Conservation (phyloP, 2,329 filamentous ascomycete species). For the Balansia obtecta region DNA sequence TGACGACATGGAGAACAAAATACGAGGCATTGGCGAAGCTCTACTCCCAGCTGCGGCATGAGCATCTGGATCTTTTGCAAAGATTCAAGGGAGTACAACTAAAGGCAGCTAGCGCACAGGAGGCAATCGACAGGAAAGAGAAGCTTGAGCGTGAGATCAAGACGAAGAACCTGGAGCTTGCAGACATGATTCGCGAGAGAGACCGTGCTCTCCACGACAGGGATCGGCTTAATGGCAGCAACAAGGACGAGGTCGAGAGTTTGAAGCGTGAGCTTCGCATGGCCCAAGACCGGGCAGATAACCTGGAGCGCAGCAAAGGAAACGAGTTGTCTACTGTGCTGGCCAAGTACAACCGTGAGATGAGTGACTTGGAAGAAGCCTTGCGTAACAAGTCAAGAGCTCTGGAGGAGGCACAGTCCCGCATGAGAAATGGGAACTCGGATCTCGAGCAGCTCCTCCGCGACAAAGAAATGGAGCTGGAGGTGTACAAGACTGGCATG, state of each 20-base stretch:
- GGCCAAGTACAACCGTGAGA: slow-evolving; percentile 91
- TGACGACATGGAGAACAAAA: slow-evolving; percentile 95
- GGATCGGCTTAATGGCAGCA: slow-evolving; percentile 72
- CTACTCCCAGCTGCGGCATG: slow-evolving; percentile 89
- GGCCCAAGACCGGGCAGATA: slow-evolving; percentile 84
- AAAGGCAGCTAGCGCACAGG: slow-evolving; percentile 92
- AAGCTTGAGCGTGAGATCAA: slow-evolving; percentile 96
- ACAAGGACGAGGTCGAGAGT: slow-evolving; percentile 90
- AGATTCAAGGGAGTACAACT: slow-evolving; percentile 95
- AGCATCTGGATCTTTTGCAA: slow-evolving; percentile 87
- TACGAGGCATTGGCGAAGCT: slow-evolving; percentile 95
- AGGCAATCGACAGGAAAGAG: slow-evolving; percentile 88
- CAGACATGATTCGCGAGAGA: slow-evolving; percentile 95
- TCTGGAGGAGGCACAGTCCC: slow-evolving; percentile 70
- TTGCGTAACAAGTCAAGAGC: slow-evolving; percentile 77
- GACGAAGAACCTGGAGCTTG: slow-evolving; percentile 97
- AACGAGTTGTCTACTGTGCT: slow-evolving; percentile 91
- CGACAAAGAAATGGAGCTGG: slow-evolving; percentile 95
- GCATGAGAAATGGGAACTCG: slow-evolving; percentile 65
- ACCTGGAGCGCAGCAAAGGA: slow-evolving; percentile 83
- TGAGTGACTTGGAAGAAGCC: slow-evolving; percentile 91
- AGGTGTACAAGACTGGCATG: slow-evolving; percentile 97
- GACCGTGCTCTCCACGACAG: slow-evolving; percentile 89
- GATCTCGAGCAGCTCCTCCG: slow-evolving; percentile 77
- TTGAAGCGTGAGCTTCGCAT: slow-evolving; percentile 85